Base-by-base conservation (phyloP, 306 rosid genomes). In the Lathyrus sativus region DNA sequence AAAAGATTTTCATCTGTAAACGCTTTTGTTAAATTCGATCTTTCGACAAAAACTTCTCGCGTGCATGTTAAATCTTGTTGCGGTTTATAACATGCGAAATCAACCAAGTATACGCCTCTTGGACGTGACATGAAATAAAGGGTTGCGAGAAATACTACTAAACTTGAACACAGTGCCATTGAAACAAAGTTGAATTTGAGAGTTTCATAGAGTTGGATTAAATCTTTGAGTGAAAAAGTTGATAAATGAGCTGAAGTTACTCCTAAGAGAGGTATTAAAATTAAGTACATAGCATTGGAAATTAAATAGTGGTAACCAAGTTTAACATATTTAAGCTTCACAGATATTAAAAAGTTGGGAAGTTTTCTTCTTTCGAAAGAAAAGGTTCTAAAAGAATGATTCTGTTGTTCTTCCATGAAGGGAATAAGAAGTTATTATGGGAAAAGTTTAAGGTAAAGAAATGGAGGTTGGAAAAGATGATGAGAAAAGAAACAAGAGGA, bases 281-380 rank as follows among this genome's bases (percentile, higher is more conserved):
- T 4, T 5, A 92, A 79, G 86, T 86, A 92, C 91, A 89, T 76
- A 33, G 89, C 98, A 37, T 86, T 89, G 49, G 96, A 81, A 76
- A 92, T 92, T 7, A 92, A 14, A 74, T 80, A 86, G 38, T 92
- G 98, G 81, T 92, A 92, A 2, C 96, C 98, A 0, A 92, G 96
- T 33, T 92, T 92, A 18, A 92, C 98, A 22, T 92, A 92, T 65
- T 89, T 92, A 41, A 92, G 89, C 4, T 66, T 78, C 7, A 92
- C 95, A 0, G 98, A 92, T 2, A 77, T 15, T 0, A 89, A 85
- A 67, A 92, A 89, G 67, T 92, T 87, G 0, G 98, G 98, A 2
- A 89, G 95, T 3, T 74, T 70, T 1, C 6, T 55, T 26, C 17
- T 53, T 4, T 82, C 79, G 9, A 71, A 64, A 1, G 67, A 39